phyloP scores from a whole-genome alignment of 2,329 filamentous ascomycete species.

The Aspergillaceae sp. region DNA sequence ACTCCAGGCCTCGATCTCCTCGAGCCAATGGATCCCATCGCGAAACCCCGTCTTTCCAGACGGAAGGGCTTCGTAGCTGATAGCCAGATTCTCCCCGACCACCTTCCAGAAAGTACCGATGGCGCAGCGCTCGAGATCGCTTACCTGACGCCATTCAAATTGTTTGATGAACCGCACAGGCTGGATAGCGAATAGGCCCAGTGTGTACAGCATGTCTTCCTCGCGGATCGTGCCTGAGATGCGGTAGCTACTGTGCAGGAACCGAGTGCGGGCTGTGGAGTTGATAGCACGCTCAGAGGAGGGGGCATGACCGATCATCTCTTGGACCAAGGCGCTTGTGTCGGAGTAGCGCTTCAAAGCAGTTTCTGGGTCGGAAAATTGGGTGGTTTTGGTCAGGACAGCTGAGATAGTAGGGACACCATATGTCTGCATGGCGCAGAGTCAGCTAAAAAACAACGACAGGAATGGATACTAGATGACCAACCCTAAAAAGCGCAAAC shows the following conservation, averaged over 20 bases:
- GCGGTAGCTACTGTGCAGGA: slow-evolving; percentile 51
- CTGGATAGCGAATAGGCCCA: slow-evolving; percentile 57
- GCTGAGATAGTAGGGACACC: slow-evolving; percentile 48
- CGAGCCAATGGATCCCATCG: slow-evolving; percentile 46
- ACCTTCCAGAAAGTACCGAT: slow-evolving; percentile 62
- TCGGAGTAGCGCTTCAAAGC: slow-evolving; percentile 48
- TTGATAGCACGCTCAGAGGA: slow-evolving; percentile 37
- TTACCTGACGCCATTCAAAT: slow-evolving; percentile 63
- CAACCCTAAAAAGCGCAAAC: slow-evolving; percentile 52
- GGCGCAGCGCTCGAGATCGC: slow-evolving; percentile 59
- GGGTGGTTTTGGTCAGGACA: slow-evolving; percentile 42
- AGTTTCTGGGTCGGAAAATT: slow-evolving; percentile 40
- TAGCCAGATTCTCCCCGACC: slow-evolving; percentile 61
- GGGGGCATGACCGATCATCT: slow-evolving; percentile 40
- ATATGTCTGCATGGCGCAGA: slow-evolving; percentile 39
- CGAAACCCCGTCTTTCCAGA: slow-evolving; percentile 34
- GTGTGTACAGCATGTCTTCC: slow-evolving; percentile 57
- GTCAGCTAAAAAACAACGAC: not conserved
- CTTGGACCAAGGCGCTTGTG: slow-evolving; percentile 42
- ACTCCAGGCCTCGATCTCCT: slow-evolving; percentile 45
- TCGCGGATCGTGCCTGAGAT: slow-evolving; percentile 52
- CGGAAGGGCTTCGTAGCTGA: slow-evolving; percentile 43
- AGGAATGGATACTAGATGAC: not conserved
- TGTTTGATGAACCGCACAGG: slow-evolving; percentile 54
- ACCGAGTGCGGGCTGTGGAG: slow-evolving; percentile 58